These are phyloP conservation scores for Cercophora scortea DNA, from an alignment of 495 filamentous ascomycete genomes.

Conservation along the genomic window DNA sequence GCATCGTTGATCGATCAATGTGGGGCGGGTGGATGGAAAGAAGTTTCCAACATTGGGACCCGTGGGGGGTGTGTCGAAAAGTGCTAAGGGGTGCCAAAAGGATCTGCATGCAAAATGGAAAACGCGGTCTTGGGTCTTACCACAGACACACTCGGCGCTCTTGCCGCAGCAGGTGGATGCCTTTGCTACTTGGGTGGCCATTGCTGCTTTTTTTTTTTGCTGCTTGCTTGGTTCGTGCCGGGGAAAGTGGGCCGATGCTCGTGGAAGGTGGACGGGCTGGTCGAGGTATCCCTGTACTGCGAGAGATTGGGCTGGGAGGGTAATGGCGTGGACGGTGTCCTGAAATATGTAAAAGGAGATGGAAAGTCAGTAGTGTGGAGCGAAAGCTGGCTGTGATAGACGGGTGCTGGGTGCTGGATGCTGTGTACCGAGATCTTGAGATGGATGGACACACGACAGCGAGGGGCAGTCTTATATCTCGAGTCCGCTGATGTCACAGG, in stretches of 20 bases:
- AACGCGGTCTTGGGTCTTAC: constrained; percentile 14
- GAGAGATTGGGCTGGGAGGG: too few species aligned
- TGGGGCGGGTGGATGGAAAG: too few species aligned
- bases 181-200: constrained; percentile 16
- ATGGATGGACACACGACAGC: neutral
- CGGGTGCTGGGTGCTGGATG: neutral
- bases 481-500: constrained; percentile 8
- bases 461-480: neutral
- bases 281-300: too few species aligned
- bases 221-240: neutral
- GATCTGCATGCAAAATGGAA: neutral
- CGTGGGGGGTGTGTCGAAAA: too few species aligned
- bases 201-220: constrained; percentile 4
- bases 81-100: too few species aligned
- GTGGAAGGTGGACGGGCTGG: neutral
- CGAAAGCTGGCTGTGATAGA: neutral
- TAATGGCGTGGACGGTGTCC: too few species aligned
- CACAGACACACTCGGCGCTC: constrained; percentile 42
- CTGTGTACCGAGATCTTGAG: neutral
- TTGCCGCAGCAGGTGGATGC: constrained; percentile 45
- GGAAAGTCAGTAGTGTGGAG: neutral
- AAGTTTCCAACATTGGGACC: too few species aligned
- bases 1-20: neutral
- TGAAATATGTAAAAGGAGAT: neutral
- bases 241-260: neutral